Evolutionary conservation across 257 asterid species (phyloP).

Genomic region (Scutellaria baicalensis): DNA sequence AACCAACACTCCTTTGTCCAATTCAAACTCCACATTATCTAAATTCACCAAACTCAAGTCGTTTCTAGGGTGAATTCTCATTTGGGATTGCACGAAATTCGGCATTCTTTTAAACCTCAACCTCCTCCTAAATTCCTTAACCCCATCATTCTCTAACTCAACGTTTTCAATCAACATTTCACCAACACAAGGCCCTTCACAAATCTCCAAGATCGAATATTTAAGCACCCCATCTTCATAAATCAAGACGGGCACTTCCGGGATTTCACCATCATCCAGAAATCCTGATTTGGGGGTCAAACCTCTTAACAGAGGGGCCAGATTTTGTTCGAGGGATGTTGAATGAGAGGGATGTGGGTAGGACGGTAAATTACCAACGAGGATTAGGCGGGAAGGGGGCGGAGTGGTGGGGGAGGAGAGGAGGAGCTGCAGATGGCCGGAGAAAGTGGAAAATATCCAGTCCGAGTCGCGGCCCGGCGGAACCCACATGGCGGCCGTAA

Average conservation of each 20-base stretch:
- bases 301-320: constrained; percentile 43
- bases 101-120: constrained; percentile 93
- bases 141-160: constrained; percentile 36
- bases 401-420: constrained; percentile 35
- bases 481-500: constrained; percentile 60
- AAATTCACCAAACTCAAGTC: constrained; percentile 18
- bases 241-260: constrained; percentile 49
- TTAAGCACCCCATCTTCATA: constrained; percentile 64
- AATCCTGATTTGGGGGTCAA: constrained; percentile 58
- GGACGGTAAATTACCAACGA: constrained; percentile 34
- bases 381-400: constrained; percentile 62
- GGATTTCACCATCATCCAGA: constrained; percentile 21
- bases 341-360: not conserved
- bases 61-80: constrained; percentile 36
- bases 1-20: constrained; percentile 48
- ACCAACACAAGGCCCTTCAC: constrained; percentile 59
- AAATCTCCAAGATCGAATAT: constrained; percentile 47
- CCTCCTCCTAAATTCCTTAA: constrained; percentile 66
- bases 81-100: constrained; percentile 69
- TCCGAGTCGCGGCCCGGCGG: constrained; percentile 76
- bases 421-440: constrained; percentile 88
- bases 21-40: constrained; percentile 35
- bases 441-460: constrained; percentile 74
- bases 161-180: constrained; percentile 75
- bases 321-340: constrained; percentile 2